phyloP scores from a whole-genome alignment of 805 yeast species.

The Ogataea polymorpha region DNA sequence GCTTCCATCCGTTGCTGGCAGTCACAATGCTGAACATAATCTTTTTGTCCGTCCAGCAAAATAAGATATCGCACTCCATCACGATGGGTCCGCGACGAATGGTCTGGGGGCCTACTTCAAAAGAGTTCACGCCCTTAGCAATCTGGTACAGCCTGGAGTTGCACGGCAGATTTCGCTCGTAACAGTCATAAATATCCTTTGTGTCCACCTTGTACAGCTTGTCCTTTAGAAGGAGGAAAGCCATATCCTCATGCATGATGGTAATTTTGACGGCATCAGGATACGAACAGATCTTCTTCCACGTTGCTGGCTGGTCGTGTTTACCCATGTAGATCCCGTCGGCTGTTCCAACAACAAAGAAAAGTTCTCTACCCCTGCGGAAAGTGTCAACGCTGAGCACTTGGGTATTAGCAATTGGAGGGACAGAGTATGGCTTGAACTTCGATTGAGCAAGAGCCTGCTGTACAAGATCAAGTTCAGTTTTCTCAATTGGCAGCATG shows the following conservation, averaged over 20 bases:
- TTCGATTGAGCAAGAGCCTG: constrained; percentile 9
- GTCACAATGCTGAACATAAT: constrained; percentile 33
- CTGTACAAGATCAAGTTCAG: constrained; percentile 14
- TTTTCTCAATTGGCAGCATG: constrained; percentile 11
- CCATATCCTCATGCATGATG: constrained; percentile 54
- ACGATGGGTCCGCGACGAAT: constrained; percentile 54
- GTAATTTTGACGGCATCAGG: constrained; percentile 54
- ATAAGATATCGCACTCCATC: constrained; percentile 45
- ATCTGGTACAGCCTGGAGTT: constrained; percentile 18
- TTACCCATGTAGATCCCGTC: constrained; percentile 61
- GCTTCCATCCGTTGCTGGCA: constrained; percentile 23
- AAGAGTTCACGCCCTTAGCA: constrained; percentile 50
- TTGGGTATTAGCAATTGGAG: constrained; percentile 12
- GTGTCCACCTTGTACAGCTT: constrained; percentile 60
- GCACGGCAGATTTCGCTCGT: constrained; percentile 45
- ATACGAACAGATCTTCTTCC: constrained; percentile 59
- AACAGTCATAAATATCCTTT: constrained; percentile 59
- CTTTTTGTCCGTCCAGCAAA: constrained; percentile 55
- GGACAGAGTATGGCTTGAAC: constrained; percentile 15
- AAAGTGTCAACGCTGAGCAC: constrained; percentile 34
- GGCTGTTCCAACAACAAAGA: constrained; percentile 56
- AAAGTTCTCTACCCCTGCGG: constrained; percentile 41
- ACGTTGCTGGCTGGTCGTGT: constrained; percentile 38
- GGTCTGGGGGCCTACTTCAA: constrained; percentile 69
- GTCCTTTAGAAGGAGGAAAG: constrained; percentile 57